Base-by-base conservation (phyloP, 495 filamentous ascomycete species). In the Pseudomonodictys pantanalensis region DNA sequence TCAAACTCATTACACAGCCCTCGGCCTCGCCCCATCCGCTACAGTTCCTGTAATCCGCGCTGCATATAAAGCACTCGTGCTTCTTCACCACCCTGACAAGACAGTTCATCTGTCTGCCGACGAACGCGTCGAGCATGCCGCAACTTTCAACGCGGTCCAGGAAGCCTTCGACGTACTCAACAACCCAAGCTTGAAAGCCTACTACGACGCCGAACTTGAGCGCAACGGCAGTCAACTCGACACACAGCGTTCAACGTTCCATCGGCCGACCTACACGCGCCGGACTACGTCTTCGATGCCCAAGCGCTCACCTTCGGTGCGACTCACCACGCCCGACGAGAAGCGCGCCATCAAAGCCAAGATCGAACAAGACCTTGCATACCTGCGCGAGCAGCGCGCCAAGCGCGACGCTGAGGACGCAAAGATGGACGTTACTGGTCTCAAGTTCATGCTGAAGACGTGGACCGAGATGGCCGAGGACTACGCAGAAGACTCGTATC, bases 81-180 rank as follows among this genome's bases (percentile, higher is more conserved):
- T 57, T 12, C 18, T 43, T 25, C 29, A 62, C 41, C 52, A 57
- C 45, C 52, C 59, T 15, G 52, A 62, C 38, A 57, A 57, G 25
- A 62, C 44, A 26, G 2, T 56, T 12, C 43, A 62, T 29, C 44
- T 45, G 9, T 10, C 32, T 8, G 15, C 46, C 2, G 3, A 12
- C 7, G 46, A 62, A 18, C 52, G 52, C 11, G 49, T 30, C 11
- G 1, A 30, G 2, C 26, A 51, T 29, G 44, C 59, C 22, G 5
- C 51, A 1, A 29, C 15, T 17, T 56, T 62, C 17, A 33, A 33
- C 10, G n/a, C 32, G 1, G 28, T 62, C 1, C 59, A 62, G 25
- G 33, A 56, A 52, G 59, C 59, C 3, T 52, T 44, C 44, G 52
- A 62, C 26, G 52, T 62, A 5, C 52, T 62, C 15, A 26, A 35